Evolutionary conservation across 192 early-diverging fungal species (phyloP).

Genomic region (Mortierella claussenii): DNA sequence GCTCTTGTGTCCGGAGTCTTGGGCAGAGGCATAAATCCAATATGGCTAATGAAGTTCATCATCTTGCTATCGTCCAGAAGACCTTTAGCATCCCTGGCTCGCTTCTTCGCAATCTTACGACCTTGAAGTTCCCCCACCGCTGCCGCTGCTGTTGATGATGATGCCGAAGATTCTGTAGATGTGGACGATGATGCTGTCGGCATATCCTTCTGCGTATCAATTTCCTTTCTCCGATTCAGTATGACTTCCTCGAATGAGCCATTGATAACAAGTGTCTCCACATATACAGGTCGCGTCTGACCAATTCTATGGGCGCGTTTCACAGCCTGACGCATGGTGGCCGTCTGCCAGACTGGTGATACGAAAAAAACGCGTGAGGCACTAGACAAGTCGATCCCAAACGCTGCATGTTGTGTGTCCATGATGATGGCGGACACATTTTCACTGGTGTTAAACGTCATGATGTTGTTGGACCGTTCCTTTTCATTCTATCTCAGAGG

Average conservation of each 20-base stretch:
- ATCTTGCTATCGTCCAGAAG: slow-evolving; percentile 30
- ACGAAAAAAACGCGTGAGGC: slow-evolving; percentile 79
- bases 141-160: not conserved
- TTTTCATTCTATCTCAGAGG: slow-evolving; percentile 46
- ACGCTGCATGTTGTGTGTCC: slow-evolving; percentile 65
- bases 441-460: slow-evolving; percentile 71
- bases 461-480: slow-evolving; percentile 60
- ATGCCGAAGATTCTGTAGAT: not conserved
- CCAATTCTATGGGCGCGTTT: slow-evolving; percentile 89
- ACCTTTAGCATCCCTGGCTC: not conserved
- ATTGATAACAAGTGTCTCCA: slow-evolving; percentile 67
- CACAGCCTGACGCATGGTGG: slow-evolving; percentile 83
- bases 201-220: slow-evolving; percentile 2
- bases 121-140: not conserved
- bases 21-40: slow-evolving; percentile 18
- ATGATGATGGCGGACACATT: slow-evolving; percentile 63
- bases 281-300: slow-evolving; percentile 66
- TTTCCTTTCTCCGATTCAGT: slow-evolving; percentile 36
- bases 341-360: slow-evolving; percentile 78
- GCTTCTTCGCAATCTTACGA: not conserved
- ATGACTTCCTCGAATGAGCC: slow-evolving; percentile 68
- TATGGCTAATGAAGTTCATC: slow-evolving; percentile 12
- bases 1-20: not conserved
- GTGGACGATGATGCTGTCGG: not conserved
- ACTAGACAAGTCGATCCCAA: slow-evolving; percentile 81